Evolutionary conservation across 495 filamentous ascomycete genomes (phyloP).

Genomic region (Jackrogersella multiformis): DNA sequence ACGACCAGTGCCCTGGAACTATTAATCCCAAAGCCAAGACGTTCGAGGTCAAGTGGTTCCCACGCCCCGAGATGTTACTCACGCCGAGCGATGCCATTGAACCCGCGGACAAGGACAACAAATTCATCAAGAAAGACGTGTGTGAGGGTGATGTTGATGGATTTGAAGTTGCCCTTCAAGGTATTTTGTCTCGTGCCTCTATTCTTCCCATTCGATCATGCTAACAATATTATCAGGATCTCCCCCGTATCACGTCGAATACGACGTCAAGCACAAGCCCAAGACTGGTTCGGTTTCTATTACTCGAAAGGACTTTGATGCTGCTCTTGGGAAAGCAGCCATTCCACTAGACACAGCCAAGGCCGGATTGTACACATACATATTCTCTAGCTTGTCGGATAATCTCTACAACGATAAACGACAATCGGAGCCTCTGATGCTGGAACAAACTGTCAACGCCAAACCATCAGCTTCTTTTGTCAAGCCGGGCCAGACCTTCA

Average conservation of each 20-base stretch:
- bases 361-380: constrained; percentile 85
- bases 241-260: constrained; percentile 84
- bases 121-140: constrained; percentile 76
- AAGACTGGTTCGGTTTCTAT: constrained; percentile 68
- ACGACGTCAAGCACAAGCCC: constrained; percentile 75
- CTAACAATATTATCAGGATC: constrained; percentile 57
- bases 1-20: constrained; percentile 79
- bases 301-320: constrained; percentile 72
- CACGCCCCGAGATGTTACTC: constrained; percentile 76
- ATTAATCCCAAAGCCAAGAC: constrained; percentile 74
- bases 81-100: constrained; percentile 67
- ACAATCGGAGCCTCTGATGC: constrained; percentile 67
- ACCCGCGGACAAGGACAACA: constrained; percentile 51
- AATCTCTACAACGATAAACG: constrained; percentile 78
- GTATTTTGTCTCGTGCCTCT: constrained; percentile 51
- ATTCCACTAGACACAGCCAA: constrained; percentile 85
- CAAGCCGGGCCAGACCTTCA: constrained; percentile 92
- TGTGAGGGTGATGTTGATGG: constrained; percentile 94
- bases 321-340: constrained; percentile 73
- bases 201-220: neutral
- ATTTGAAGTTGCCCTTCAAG: constrained; percentile 79
- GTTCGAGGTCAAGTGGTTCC: constrained; percentile 86
- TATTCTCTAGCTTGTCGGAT: constrained; percentile 81
- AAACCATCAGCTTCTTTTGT: constrained; percentile 81
- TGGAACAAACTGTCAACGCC: constrained; percentile 83